Conservation (phyloP, 2,329 filamentous ascomycete species). For the Claviceps sp. region DNA sequence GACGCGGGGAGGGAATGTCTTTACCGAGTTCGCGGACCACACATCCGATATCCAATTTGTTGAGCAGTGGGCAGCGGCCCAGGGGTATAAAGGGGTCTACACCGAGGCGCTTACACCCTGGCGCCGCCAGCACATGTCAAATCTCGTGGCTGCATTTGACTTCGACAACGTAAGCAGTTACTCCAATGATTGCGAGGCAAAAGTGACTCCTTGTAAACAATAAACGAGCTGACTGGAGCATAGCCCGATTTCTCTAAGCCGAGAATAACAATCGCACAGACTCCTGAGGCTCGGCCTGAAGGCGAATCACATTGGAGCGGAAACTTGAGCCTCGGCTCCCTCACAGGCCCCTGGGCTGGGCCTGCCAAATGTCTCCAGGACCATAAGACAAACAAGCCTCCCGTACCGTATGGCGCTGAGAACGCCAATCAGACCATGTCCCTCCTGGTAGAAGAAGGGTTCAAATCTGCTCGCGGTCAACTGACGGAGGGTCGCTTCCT, state of each 20-base stretch:
- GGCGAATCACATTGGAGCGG: slow-evolving; percentile 5
- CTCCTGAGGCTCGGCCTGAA: slow-evolving; percentile 3
- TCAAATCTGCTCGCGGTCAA: slow-evolving; percentile 35
- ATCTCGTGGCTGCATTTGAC: slow-evolving; percentile 21
- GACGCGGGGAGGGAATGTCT: slow-evolving; percentile 38
- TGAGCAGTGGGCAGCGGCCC: slow-evolving; percentile 27
- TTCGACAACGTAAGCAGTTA: slow-evolving; percentile 22
- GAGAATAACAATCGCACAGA: neutral
- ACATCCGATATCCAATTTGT: slow-evolving; percentile 40
- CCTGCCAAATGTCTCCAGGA: slow-evolving; percentile 9
- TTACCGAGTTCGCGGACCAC: slow-evolving; percentile 39
- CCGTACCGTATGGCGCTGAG: slow-evolving; percentile 6
- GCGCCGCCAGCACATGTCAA: slow-evolving; percentile 16
- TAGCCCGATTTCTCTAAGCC: slow-evolving; percentile 8
- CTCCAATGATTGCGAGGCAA: neutral
- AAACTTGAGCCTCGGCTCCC: slow-evolving; percentile 8
- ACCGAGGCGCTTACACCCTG: slow-evolving; percentile 12
- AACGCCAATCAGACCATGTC: slow-evolving; percentile 72
- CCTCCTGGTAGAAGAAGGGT: slow-evolving; percentile 46
- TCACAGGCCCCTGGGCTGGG: slow-evolving; percentile 9
- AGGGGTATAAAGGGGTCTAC: slow-evolving; percentile 20
- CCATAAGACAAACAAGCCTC: slow-evolving; percentile 3
- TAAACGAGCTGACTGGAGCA: too few relatives aligned
- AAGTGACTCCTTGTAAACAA: neutral
- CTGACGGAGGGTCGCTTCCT: slow-evolving; percentile 41